Conservation (phyloP, 495 filamentous ascomycete genomes). For the Lasiosphaeria hispida region DNA sequence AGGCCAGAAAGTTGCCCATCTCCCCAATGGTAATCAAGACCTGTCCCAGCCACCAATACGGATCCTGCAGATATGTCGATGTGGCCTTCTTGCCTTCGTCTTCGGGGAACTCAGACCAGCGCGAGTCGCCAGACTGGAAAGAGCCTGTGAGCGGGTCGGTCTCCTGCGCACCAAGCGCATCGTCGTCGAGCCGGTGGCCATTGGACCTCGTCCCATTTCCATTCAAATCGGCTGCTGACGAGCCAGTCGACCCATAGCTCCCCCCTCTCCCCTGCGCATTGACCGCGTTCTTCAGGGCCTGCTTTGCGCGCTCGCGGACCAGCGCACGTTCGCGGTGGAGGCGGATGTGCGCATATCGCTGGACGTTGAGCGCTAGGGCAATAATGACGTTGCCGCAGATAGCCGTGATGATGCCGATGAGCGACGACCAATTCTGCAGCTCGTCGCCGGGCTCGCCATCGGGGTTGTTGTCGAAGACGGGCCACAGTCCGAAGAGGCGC, state of each 20-base stretch:
- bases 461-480: conserved; percentile 26
- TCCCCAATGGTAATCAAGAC: conserved; percentile 90
- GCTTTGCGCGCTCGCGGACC: conserved; percentile 51
- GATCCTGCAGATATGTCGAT: conserved; percentile 72
- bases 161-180: conserved; percentile 37
- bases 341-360: conserved; percentile 90
- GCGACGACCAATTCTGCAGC: conserved; percentile 77
- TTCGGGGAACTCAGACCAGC: conserved; percentile 33
- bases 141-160: conserved; percentile 49
- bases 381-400: conserved; percentile 91
- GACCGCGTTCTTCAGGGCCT: conserved; percentile 32
- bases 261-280: conserved; percentile 24
- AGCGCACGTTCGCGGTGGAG: conserved; percentile 49
- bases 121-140: conserved; percentile 42
- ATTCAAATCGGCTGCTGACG: conserved; percentile 8
- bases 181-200: conserved; percentile 29
- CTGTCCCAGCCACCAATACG: conserved; percentile 95
- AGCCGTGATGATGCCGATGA: conserved; percentile 92
- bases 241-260: conserved; percentile 21
- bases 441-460: conserved; percentile 41
- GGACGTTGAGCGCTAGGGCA: conserved; percentile 91
- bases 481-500: conserved; percentile 4
- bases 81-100: conserved; percentile 35
- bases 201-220: conserved; percentile 33
- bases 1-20: conserved; percentile 93